Base-by-base conservation (phyloP, 495 filamentous ascomycete genomes). In the Podospora fimiseda region DNA sequence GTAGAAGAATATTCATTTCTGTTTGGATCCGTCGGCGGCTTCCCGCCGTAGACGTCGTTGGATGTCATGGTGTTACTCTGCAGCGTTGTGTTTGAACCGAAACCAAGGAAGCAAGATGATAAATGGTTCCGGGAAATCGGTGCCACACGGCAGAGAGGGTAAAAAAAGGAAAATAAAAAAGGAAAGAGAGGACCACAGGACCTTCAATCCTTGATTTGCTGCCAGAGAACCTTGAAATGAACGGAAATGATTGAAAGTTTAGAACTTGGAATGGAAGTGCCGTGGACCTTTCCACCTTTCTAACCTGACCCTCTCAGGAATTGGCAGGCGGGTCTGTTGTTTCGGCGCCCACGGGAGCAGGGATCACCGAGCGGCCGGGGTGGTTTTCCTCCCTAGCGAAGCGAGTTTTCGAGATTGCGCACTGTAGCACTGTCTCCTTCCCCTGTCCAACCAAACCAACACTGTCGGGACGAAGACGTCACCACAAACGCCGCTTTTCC, bases 1-100 rank as follows among this genome's bases (percentile, higher is more conserved):
- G 60, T 42, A 15, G 45, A 45, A 15, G 39, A 60, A 40, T 64
- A 64, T 57, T 63, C 27, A 11, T 33, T 33, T 11, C 27, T 24
- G 23, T 44, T 27, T 54, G 50, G 58, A 63, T 68, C 59, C 37
- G 60, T 67, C 19, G 65, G 66, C 57, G 79, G 72, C 52, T 72
- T 73, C 46, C 71, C 63, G 64, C 80, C 79, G 73, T 90, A 90
- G 69, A 90, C 90, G 52, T 89, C 84, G 75, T 90, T 87, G 55
- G 88, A 79, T 48, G 89, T 86, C 89, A 94, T 95, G 63, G 43
- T 80, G 27, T 48, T n/a, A 23, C 27, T 48, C 46, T 33, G 49
- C 33, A 41, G 38, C 43, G 38, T 11, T 42, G 9, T 30, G 9
- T 23, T 11, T 42, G 20, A 13, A 38, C n/a, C n/a, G 56, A 36